Base-by-base conservation (phyloP, 2,329 filamentous ascomycete genomes). In the Cladosporium halotolerans region DNA sequence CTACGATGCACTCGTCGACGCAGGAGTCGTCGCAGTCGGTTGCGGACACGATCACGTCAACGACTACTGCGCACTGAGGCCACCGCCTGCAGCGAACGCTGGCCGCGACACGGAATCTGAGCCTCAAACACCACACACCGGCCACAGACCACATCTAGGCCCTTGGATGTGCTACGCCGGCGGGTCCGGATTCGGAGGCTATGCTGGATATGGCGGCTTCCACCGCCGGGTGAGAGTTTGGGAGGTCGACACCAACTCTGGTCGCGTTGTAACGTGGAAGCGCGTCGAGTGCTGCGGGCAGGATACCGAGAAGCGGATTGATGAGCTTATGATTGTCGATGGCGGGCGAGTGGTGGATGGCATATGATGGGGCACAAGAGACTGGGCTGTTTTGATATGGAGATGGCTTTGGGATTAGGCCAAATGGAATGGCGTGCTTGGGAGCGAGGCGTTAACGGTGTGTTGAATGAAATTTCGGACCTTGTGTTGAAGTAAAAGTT, bases 141-240 rank as follows among this genome's bases (percentile, higher is more conserved):
- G 48, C 13, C 59, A 57, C 34, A 59, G 55, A 41, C 53, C 57
- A 10, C 43, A 49, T 8, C 52, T 64, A 2, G 68, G 67, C 4
- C 68, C 97, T 2, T 99, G 93, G 93, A 96, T 99, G 91, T 99
- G 93, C 75, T 97, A 97, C 70, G 92, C 85, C 8, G 93, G 93
- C 32, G 93, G 88, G 23, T 82, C 84, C 28, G 93, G 93, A 1
- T 96, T 99, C 63, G 93, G 93, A 52, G 93, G 93, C 0, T 99
- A 99, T 67, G 93, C 87, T 16, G 91, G 92, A 5, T 97, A 96
- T 67, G 85, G 84, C 40, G 86, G 86, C 3, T 97, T 87, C 67
- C 79, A 91, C 64, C 86, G 93, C 23, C 83, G 90, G 31, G 79
- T 96, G 50, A 81, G 93, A 45, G 80, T 99, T 41, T 99, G 93